Percentiles rank a stretch among this genome's conserved stretches.
phyloP scores from a whole-genome alignment of 495 filamentous ascomycete species.

The Friedmanniomyces simplex region DNA sequence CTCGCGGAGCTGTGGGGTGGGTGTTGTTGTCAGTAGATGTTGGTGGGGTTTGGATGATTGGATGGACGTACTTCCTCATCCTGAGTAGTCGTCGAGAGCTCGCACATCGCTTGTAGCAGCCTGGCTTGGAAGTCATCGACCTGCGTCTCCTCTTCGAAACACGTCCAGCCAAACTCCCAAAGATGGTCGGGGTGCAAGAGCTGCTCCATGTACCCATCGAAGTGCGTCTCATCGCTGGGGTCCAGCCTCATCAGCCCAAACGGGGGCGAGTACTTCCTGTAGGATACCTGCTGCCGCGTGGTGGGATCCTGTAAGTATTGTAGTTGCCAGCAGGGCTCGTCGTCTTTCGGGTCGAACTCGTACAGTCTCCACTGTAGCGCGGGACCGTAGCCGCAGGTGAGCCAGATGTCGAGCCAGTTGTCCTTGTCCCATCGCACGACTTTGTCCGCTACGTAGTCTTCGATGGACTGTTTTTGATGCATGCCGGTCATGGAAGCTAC shows the following conservation, averaged over 20 bases:
- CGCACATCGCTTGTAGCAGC: slow-evolving; percentile 27
- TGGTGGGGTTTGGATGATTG: too few species aligned
- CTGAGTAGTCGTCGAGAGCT: slow-evolving; percentile 18
- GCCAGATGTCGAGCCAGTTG: slow-evolving; percentile 10
- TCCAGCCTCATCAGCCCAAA: slow-evolving; percentile 29
- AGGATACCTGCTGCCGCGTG: slow-evolving; percentile 7
- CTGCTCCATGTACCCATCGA: slow-evolving; percentile 26
- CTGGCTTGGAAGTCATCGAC: slow-evolving; percentile 26
- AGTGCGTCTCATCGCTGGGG: slow-evolving; percentile 25
- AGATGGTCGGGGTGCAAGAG: slow-evolving; percentile 7
- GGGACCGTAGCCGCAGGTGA: slow-evolving; percentile 18
- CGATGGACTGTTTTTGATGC: slow-evolving; percentile 27
- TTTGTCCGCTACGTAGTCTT: slow-evolving; percentile 23
- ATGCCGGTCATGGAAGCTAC: slow-evolving; percentile 26
- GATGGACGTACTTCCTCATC: slow-evolving; percentile 24
- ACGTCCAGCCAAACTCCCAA: slow-evolving; percentile 21
- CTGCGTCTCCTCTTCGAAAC: slow-evolving; percentile 25
- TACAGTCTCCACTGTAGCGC: slow-evolving; percentile 26
- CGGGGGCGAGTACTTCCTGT: slow-evolving; percentile 28
- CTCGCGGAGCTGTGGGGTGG: slow-evolving; percentile 11
- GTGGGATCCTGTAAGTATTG: slow-evolving; percentile 27
- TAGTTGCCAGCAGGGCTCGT: slow-evolving; percentile 22
- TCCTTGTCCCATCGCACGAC: slow-evolving; percentile 21
- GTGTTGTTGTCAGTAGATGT: background rate
- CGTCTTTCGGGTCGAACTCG: slow-evolving; percentile 27